These are phyloP conservation scores for Lodderomyces beijingensis DNA, from an alignment of 1,139 yeast genomes.

Conservation along the genomic window DNA sequence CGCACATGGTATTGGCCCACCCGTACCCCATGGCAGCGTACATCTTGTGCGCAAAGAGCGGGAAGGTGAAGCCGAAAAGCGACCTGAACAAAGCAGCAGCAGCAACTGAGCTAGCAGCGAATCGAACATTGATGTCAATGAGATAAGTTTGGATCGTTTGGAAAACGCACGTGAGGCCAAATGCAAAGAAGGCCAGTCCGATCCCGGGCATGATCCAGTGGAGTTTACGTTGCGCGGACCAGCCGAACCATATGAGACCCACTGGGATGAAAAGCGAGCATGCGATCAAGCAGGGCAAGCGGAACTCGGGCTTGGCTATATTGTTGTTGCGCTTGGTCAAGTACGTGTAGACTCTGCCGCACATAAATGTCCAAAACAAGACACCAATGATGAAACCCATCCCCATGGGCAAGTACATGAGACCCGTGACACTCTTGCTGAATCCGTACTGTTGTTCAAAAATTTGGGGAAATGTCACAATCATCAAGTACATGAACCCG, in stretches of 20 bases:
- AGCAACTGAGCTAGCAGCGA: constrained; percentile 43
- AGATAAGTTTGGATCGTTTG: constrained; percentile 41
- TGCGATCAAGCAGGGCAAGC: constrained; percentile 38
- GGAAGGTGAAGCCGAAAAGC: constrained; percentile 41
- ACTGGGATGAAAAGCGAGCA: constrained; percentile 36
- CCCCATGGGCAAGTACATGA: constrained; percentile 46
- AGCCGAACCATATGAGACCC: constrained; percentile 45
- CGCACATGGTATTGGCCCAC: constrained; percentile 47
- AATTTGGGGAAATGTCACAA: constrained; percentile 40
- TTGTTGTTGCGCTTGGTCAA: constrained; percentile 31
- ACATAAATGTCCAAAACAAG: constrained; percentile 32
- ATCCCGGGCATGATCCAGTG: constrained; percentile 48
- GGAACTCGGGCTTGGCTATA: constrained; percentile 38
- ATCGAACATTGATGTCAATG: constrained; percentile 42
- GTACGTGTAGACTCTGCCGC: constrained; percentile 28
- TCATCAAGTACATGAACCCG: constrained; percentile 46
- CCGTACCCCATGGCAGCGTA: constrained; percentile 38
- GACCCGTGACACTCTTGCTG: constrained; percentile 30
- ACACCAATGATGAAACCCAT: constrained; percentile 41
- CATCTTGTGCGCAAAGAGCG: constrained; percentile 39
- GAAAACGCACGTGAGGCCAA: constrained; percentile 43
- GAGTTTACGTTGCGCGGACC: constrained; percentile 38
- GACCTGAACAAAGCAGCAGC: constrained; percentile 47
- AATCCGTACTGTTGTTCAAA: constrained; percentile 33
- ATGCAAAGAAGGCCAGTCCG: constrained; percentile 41